These are phyloP conservation scores for Leccinum olivaceoglutinosum DNA, from an alignment of 1,284 basidiomycete genomes.

Conservation along the genomic window DNA sequence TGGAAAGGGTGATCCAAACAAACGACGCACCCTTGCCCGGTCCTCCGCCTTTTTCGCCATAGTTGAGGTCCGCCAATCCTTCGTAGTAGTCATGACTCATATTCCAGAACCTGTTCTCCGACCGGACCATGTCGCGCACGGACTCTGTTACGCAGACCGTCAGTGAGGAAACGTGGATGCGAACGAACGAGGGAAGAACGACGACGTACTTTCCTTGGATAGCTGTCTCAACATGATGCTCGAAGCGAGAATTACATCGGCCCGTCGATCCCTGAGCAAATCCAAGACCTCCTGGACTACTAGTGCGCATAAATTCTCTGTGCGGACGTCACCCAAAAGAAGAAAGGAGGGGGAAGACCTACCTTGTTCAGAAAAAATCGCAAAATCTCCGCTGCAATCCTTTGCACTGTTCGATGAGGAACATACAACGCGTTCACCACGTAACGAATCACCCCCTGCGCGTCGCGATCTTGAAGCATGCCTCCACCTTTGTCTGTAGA, in stretches of 20 bases:
- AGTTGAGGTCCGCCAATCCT: constrained; percentile 12
- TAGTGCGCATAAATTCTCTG: not conserved
- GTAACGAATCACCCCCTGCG: constrained; percentile 8
- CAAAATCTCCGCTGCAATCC: constrained; percentile 1
- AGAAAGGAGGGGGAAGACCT: not conserved
- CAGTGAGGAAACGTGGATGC: not conserved
- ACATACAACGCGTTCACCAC: constrained; percentile 17
- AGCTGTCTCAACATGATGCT: constrained; percentile 14
- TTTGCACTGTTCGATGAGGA: constrained; percentile 16
- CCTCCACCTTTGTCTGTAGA: not conserved
- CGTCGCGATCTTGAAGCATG: constrained; percentile 1
- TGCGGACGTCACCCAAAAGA: too few relatives aligned
- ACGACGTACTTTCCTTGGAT: constrained; percentile 14
- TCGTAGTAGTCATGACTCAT: constrained; percentile 21
- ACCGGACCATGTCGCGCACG: constrained; percentile 17
- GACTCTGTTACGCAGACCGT: constrained; percentile 5
- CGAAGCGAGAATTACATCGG: constrained; percentile 16
- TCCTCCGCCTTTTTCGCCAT: constrained; percentile 5
- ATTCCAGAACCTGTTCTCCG: constrained; percentile 11
- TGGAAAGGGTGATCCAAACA: not conserved
- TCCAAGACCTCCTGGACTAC: constrained; percentile 15
- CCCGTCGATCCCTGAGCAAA: constrained; percentile 17
- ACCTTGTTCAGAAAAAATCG: constrained; percentile 11
- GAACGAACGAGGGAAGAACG: not conserved
- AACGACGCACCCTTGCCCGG: not conserved